Conservation (phyloP, 1,284 basidiomycete species). For the Stereum hirsutum region DNA sequence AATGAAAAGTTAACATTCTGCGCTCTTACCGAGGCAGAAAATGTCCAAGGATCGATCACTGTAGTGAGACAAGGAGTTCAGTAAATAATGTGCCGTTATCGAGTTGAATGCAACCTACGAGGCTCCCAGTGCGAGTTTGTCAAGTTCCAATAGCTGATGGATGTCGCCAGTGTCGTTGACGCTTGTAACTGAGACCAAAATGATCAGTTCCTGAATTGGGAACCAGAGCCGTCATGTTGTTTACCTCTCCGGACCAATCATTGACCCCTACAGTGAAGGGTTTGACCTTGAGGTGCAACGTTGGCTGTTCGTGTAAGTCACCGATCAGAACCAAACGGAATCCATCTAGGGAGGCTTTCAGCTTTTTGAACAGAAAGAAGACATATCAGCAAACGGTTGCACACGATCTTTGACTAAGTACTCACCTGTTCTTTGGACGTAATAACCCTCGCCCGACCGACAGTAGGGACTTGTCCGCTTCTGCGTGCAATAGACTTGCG, state of each 20-base stretch:
- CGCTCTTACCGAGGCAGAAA: conserved; percentile 59
- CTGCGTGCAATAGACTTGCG: no score
- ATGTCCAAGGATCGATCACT: conserved; percentile 97
- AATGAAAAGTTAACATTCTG: background rate
- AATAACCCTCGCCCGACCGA: conserved; percentile 55
- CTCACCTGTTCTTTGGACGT: conserved; percentile 83
- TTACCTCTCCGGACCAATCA: conserved; percentile 92
- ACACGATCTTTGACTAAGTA: no score
- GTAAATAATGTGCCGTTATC: background rate
- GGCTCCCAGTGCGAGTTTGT: conserved; percentile 99
- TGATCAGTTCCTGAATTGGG: no score
- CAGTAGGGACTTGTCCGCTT: no score
- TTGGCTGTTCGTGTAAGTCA: conserved; percentile 91
- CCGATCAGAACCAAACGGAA: conserved; percentile 93
- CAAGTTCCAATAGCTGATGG: conserved; percentile 95
- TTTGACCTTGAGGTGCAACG: conserved; percentile 84
- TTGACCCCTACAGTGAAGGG: conserved; percentile 79
- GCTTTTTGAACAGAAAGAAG: conserved; percentile 27
- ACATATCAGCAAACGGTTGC: conserved; percentile 2
- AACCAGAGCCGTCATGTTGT: conserved; percentile 6
- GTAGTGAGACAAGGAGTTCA: background rate
- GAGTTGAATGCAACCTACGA: conserved; percentile 30
- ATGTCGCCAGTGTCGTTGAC: conserved; percentile 69
- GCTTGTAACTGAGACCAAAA: conserved; percentile 57
- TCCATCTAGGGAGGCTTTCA: conserved; percentile 81